Evolutionary conservation across 768 basidiomycete species (phyloP).

Genomic region (Boletus edulis): DNA sequence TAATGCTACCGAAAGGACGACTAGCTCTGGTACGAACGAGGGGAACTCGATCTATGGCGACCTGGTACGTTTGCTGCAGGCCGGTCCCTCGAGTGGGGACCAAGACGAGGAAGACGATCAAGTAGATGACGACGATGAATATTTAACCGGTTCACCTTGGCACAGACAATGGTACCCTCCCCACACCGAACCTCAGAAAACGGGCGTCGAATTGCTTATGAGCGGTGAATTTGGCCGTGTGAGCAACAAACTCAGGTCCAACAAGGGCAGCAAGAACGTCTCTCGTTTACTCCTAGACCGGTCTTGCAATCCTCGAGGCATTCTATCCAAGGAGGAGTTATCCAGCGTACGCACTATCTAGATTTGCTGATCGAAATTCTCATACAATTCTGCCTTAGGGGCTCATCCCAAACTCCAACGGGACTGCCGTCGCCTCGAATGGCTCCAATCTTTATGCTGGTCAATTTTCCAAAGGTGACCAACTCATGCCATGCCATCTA

Average conservation of each 20-base stretch:
- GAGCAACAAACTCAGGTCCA: conserved; percentile 44
- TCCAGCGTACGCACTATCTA: conserved; percentile 42
- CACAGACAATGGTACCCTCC: conserved; percentile 34
- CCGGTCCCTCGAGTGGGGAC: conserved; percentile 16
- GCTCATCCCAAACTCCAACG: conserved; percentile 75
- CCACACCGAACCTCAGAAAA: conserved; percentile 57
- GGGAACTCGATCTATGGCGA: conserved; percentile 20
- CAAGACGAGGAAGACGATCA: conserved; percentile 44
- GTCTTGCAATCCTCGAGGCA: conserved; percentile 32
- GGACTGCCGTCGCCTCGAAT: conserved; percentile 75
- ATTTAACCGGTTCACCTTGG: conserved; percentile 24
- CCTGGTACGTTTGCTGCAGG: conserved; percentile 22
- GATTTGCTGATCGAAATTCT: neutral
- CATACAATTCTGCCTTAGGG: conserved; percentile 39
- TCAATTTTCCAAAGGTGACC: conserved; percentile 71
- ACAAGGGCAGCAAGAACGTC: conserved; percentile 45
- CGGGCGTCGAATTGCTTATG: conserved; percentile 62
- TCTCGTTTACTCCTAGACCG: conserved; percentile 47
- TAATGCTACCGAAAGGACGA: conserved; percentile 8
- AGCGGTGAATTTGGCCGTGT: conserved; percentile 81
- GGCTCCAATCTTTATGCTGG: conserved; percentile 78
- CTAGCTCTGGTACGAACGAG: neutral
- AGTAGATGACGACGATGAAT: conserved; percentile 33
- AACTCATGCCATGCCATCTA: neutral
- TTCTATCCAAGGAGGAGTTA: conserved; percentile 49